Percentiles rank a stretch among this genome's conserved stretches.
Conservation (phyloP, 1,284 basidiomycete species). For the Fomitopsis pinicola region DNA sequence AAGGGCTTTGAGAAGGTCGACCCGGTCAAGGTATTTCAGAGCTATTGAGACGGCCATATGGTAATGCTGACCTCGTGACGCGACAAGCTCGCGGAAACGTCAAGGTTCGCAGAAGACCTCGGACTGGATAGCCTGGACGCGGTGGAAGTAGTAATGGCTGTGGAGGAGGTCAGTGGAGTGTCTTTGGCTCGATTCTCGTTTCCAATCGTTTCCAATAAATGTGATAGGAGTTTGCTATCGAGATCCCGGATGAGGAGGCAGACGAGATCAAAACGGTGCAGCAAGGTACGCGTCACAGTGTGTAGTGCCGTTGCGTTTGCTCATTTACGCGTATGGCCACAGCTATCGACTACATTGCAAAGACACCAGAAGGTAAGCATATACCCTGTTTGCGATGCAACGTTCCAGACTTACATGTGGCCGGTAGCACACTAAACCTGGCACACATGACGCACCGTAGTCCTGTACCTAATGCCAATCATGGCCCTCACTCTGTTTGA, state of each 20-base stretch:
- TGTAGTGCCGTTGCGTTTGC: not conserved
- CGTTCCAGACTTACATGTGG: constrained; percentile 7
- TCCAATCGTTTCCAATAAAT: not conserved
- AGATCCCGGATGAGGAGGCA: constrained; percentile 98
- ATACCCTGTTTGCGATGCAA: not conserved
- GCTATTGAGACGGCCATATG: not conserved
- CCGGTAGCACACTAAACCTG: constrained; percentile 21
- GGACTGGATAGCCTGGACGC: constrained; percentile 96
- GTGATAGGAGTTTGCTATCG: constrained; percentile 77
- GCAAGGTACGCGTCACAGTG: constrained; percentile 61
- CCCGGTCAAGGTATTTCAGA: constrained; percentile 60
- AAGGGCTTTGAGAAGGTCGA: constrained; percentile 97
- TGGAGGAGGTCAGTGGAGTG: constrained; percentile 84
- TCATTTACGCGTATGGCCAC: constrained; percentile 4
- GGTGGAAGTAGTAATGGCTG: constrained; percentile 99
- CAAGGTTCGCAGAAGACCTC: constrained; percentile 86
- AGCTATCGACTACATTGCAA: constrained; percentile 98
- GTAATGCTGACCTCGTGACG: constrained; percentile 12
- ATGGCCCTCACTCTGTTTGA: not conserved
- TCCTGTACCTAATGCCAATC: constrained; percentile 7
- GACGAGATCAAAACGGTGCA: constrained; percentile 94
- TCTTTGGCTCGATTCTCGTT: not conserved
- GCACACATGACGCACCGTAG: constrained; percentile 12
- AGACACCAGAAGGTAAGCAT: constrained; percentile 82
- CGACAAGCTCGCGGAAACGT: constrained; percentile 63